A percentile compares a stretch with the other conserved stretches of the same genome.
Conservation (phyloP, 2,329 filamentous ascomycete genomes). For the Hysterium pulicare region DNA sequence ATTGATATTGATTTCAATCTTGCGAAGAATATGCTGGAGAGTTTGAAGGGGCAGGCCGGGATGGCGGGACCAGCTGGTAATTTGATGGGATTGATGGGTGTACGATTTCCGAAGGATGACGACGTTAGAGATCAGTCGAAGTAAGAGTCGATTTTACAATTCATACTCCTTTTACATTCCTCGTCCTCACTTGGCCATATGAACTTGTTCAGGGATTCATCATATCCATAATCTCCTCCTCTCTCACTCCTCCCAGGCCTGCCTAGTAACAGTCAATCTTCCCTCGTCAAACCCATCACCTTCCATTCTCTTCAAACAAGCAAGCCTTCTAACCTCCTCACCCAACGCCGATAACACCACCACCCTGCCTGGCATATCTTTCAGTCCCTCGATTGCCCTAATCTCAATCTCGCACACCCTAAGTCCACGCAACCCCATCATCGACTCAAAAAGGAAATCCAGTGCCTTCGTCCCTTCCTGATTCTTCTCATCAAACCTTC, state of each 20-base stretch:
- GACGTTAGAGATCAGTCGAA: slow-evolving; percentile 43
- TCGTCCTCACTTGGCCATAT: neutral
- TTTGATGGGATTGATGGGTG: slow-evolving; percentile 79
- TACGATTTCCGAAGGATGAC: slow-evolving; percentile 77
- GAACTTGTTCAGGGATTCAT: neutral
- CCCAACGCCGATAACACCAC: no score
- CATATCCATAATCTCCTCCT: neutral
- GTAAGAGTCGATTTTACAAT: neutral
- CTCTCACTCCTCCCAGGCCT: neutral
- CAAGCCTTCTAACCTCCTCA: no score
- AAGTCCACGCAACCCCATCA: no score
- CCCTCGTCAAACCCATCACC: no score
- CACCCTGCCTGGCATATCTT: no score
- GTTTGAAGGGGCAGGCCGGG: slow-evolving; percentile 86
- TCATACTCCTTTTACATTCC: neutral
- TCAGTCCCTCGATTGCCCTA: no score
- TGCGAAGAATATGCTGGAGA: slow-evolving; percentile 85
- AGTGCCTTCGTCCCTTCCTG: no score
- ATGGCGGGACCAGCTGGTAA: slow-evolving; percentile 84
- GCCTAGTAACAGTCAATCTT: no score
- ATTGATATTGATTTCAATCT: slow-evolving; percentile 82
- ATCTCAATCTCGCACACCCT: no score
- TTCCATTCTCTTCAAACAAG: no score
- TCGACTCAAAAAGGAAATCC: no score
- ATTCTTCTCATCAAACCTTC: no score